Base-by-base conservation (phyloP, 306 rosid genomes). In the Senna siamea region DNA sequence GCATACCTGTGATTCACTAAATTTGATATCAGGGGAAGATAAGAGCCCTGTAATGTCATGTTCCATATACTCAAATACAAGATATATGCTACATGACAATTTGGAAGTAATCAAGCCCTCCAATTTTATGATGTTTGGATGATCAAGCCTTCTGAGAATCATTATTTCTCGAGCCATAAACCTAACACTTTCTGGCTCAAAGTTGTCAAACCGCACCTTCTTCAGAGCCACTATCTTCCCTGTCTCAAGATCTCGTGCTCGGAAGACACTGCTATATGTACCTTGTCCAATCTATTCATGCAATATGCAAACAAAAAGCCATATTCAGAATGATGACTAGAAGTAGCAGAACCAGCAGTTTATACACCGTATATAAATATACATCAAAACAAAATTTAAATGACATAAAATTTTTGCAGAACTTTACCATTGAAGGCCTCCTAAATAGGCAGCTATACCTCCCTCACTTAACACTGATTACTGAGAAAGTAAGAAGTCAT, bases 41-140 rank as follows among this genome's bases (percentile, higher is more conserved):
- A 91, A 77, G 81, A 93, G 93, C 22, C 98, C 97, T 7, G 96
- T 87, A 58, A 91, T 80, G 48, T 93, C 98, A 72, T 93, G 98
- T 58, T 93, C 98, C 97, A 93, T 93, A 81, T 93, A 93, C 84
- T 93, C 97, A 5, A 93, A 93, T 23, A 93, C 96, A 23, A 93
- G 96, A 73, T 88, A 91, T 67, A 93, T 82, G 78, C 94, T 93
- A 76, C 92, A 85, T 3, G 98, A 89, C 52, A 86, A 72, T 74
- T 87, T 86, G 13, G 97, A 91, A 64, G 98, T 91, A 58, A 93
- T 91, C 66, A 93, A 64, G 58, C 97, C 98, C 59, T 91, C 87
- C 56, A 93, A 80, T 52, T 93, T 93, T 17, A 89, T 78, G 58
- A 89, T 76, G 52, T 93, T 91, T 0, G 92, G 97, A 81, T 93